Base-by-base conservation (phyloP, 768 basidiomycete species). In the Ramaria sp. region DNA sequence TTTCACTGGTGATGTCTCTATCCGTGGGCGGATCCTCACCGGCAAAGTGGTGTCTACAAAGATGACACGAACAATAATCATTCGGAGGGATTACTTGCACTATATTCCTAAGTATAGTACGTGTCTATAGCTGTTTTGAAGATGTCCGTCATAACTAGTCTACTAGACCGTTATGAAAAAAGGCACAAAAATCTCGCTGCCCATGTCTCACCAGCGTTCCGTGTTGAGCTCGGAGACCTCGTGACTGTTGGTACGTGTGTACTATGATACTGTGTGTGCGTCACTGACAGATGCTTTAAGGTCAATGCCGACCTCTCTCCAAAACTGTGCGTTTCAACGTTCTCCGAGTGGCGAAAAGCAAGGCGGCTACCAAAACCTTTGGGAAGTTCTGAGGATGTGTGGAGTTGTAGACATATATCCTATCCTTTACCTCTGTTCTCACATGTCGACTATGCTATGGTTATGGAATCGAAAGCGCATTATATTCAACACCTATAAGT, bases 291-390 rank as follows among this genome's bases (percentile, higher is more conserved):
- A 43, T 17, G 30, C n/a, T 33, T 59, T 46, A 65, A 92, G 92
- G 93, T 37, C 96, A 99, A 83, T 99, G 96, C 79, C 88, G 96
- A 70, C 96, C 96, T 65, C 75, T 98, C 67, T 98, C 96, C 60
- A 99, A 99, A 76, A 98, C 95, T 34, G 91, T 97, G 67, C 90
- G 96, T 51, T 99, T 99, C 86, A 99, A 99, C 75, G 96, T 99
- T 59, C 73, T 98, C 70, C 88, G 94, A 67, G 95, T 99, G 72
- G 71, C 83, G 63, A 91, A 88, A 84, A 93, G 75, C 83, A 94
- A 93, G 82, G 91, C 91, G 11, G 70, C 91, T 34, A 72, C 82
- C 59, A 96, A 95, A 80, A 77, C 88, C 52, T 98, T 98, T 77
- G 81, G 83, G 75, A 97, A 97, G 83, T 98, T 97, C 78, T 92